Evolutionary conservation across 805 yeast species (phyloP).

Genomic region (Groenewaldozyma tartarivorans): DNA sequence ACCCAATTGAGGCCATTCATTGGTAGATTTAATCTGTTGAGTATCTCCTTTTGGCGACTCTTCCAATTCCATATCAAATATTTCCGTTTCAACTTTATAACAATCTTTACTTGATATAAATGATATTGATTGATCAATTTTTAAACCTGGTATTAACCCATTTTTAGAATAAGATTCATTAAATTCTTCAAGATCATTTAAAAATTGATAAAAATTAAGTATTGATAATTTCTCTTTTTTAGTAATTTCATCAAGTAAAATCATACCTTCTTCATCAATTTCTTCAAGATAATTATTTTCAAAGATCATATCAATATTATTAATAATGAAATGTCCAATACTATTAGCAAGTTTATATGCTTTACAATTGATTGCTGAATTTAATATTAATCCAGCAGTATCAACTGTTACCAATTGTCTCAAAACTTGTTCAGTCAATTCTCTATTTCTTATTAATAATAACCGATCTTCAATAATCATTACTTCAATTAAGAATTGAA

Average conservation of each 20-base stretch:
- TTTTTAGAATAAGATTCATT: constrained; percentile 15
- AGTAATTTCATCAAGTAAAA: not conserved
- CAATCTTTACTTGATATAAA: constrained; percentile 8
- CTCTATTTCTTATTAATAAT: constrained; percentile 35
- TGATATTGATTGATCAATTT: not conserved
- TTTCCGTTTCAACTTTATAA: constrained; percentile 1
- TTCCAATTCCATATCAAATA: constrained; percentile 5
- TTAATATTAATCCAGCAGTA: constrained; percentile 47
- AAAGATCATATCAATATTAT: constrained; percentile 54
- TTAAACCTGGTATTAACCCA: constrained; percentile 13
- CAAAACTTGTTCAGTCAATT: not conserved
- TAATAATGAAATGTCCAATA: constrained; percentile 59
- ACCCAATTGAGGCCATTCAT: too few species aligned
- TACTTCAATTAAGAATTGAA: constrained; percentile 46
- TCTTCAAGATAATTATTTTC: constrained; percentile 12
- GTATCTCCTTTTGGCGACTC: constrained; percentile 1
- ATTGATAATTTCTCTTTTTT: not conserved
- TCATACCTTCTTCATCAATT: not conserved
- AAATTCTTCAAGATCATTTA: constrained; percentile 26
- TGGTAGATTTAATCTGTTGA: too few species aligned
- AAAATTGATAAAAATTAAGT: constrained; percentile 19
- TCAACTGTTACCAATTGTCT: constrained; percentile 28
- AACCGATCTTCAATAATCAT: constrained; percentile 56
- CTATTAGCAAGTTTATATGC: constrained; percentile 49
- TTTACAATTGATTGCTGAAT: constrained; percentile 41